phyloP scores from a whole-genome alignment of 2,329 filamentous ascomycete genomes.

The Acephala macrosclerotiorum region DNA sequence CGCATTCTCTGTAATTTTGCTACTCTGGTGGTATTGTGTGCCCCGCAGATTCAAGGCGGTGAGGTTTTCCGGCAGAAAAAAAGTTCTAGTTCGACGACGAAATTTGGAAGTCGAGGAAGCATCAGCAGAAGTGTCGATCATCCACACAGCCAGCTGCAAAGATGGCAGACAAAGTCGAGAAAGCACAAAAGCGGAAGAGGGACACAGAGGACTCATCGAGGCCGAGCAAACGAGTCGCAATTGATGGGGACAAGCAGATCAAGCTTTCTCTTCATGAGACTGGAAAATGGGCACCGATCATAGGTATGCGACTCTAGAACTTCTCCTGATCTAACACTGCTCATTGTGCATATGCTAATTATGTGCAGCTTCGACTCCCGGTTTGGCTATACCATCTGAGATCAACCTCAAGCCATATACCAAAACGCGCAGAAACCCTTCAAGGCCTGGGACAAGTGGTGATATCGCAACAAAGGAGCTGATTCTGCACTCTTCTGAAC shows the following conservation, averaged over 20 bases:
- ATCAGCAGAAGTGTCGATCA: neutral
- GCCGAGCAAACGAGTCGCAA: slow-evolving; percentile 61
- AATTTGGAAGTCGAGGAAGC: neutral
- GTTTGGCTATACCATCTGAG: slow-evolving; percentile 43
- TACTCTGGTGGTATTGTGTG: slow-evolving; percentile 2
- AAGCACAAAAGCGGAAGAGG: slow-evolving; percentile 59
- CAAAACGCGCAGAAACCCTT: slow-evolving; percentile 38
- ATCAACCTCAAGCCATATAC: slow-evolving; percentile 44
- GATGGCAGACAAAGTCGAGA: slow-evolving; percentile 42
- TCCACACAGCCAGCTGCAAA: neutral
- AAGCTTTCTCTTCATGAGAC: slow-evolving; percentile 55
- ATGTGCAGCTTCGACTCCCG: slow-evolving; percentile 44
- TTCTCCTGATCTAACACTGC: neutral
- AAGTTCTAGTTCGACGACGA: slow-evolving; percentile 23
- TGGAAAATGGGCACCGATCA: slow-evolving; percentile 58
- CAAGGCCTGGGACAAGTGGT: slow-evolving; percentile 34
- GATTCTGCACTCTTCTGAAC: slow-evolving; percentile 63
- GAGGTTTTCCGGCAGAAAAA: slow-evolving; percentile 18
- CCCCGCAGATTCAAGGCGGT: slow-evolving; percentile 2
- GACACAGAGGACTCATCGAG: slow-evolving; percentile 47
- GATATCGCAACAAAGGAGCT: slow-evolving; percentile 52
- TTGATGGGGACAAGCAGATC: slow-evolving; percentile 49
- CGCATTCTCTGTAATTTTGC: neutral
- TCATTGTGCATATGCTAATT: neutral
- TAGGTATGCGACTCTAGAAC: slow-evolving; percentile 51